Conservation (phyloP, 495 filamentous ascomycete species). For the Hypoxylon fragiforme region DNA sequence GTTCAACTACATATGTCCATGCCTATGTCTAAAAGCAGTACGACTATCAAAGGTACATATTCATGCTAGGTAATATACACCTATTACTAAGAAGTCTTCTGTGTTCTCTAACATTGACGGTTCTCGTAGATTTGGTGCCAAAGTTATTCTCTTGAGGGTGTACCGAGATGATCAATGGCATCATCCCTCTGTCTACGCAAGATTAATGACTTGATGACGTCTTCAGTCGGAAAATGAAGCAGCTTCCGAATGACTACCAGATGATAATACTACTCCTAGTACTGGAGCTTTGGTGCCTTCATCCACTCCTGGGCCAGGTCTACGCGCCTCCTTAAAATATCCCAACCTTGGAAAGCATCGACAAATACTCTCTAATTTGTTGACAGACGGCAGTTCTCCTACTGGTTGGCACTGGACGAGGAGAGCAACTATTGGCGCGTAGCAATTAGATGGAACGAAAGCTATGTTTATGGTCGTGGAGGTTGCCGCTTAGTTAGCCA, state of each 20-base stretch:
- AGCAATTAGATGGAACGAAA: not conserved
- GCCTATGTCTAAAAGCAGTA: too few relatives aligned
- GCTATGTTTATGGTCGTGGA: not conserved
- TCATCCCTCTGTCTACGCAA: too few relatives aligned
- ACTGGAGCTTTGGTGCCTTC: not conserved
- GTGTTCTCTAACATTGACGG: not conserved
- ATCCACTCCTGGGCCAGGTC: constrained; percentile 1
- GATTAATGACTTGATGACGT: too few relatives aligned
- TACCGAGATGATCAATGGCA: not conserved
- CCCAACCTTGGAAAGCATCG: not conserved
- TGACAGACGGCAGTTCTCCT: constrained; percentile 18
- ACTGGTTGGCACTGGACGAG: constrained; percentile 16
- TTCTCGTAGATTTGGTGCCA: not conserved
- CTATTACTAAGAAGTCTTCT: too few relatives aligned
- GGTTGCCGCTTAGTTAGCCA: constrained; percentile 6
- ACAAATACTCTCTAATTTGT: not conserved
- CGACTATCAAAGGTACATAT: too few relatives aligned
- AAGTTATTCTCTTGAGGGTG: not conserved
- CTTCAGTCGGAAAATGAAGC: constrained; percentile 1
- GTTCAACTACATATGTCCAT: too few relatives aligned
- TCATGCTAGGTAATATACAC: too few relatives aligned
- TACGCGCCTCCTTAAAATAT: not conserved
- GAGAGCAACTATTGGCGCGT: constrained; percentile 5
- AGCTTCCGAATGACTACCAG: not conserved
- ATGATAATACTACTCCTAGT: not conserved